phyloP scores from a whole-genome alignment of 2,329 filamentous ascomycete genomes.

The Fusarium coffeatum region DNA sequence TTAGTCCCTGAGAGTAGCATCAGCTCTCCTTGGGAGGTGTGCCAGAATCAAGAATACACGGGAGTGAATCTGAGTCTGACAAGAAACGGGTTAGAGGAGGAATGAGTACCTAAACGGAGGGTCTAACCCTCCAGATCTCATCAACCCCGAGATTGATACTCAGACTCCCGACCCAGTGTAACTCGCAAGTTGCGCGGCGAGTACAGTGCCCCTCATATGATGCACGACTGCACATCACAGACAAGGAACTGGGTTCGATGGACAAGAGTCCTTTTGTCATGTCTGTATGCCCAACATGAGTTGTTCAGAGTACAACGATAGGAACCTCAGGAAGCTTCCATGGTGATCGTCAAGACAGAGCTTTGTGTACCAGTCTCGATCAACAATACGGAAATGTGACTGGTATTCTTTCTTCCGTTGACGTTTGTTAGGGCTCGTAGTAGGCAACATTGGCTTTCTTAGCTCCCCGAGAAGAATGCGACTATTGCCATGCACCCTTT shows the following conservation, averaged over 20 bases:
- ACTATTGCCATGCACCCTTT: constrained; percentile 16
- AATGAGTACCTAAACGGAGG: constrained; percentile 4
- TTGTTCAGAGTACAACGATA: constrained; percentile 9
- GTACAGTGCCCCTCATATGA: constrained; percentile 13
- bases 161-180: constrained; percentile 26
- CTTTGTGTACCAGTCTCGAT: neutral
- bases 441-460: constrained; percentile 11
- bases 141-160: constrained; percentile 14
- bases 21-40: constrained; percentile 1
- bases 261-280: constrained; percentile 15
- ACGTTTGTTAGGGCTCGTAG: neutral
- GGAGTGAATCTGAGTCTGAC: neutral
- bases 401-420: neutral
- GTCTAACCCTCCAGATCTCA: neutral
- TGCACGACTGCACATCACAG: constrained; percentile 10
- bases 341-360: neutral
- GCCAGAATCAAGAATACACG: constrained; percentile 1
- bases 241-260: constrained; percentile 22
- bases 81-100: neutral
- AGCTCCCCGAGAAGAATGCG: constrained; percentile 7
- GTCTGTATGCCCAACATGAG: constrained; percentile 28
- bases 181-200: constrained; percentile 9
- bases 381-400: neutral
- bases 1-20: constrained; percentile 25
- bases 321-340: neutral